Evolutionary conservation across 805 yeast species (phyloP).

Genomic region (Wickerhamiella sorbophila): DNA sequence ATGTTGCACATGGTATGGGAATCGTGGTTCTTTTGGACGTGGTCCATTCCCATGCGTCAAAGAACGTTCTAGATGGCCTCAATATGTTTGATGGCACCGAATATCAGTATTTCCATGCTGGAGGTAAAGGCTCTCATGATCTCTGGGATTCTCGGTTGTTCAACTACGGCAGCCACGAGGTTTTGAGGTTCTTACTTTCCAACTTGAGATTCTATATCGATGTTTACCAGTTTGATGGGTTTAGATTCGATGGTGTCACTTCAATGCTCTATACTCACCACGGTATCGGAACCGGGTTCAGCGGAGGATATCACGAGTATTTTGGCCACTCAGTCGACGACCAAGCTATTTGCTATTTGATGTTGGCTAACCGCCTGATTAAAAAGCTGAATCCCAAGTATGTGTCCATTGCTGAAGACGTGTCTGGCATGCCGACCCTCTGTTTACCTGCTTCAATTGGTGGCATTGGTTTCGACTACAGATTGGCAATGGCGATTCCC

Average conservation of each 20-base stretch:
- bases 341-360: slow-evolving; percentile 75
- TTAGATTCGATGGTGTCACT: slow-evolving; percentile 94
- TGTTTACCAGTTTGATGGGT: slow-evolving; percentile 81
- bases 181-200: slow-evolving; percentile 68
- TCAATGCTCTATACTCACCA: slow-evolving; percentile 85
- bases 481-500: slow-evolving; percentile 94
- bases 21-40: slow-evolving; percentile 77
- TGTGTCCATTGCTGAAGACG: slow-evolving; percentile 88
- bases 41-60: slow-evolving; percentile 93
- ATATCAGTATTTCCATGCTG: slow-evolving; percentile 85
- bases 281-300: slow-evolving; percentile 76
- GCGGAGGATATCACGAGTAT: slow-evolving; percentile 88
- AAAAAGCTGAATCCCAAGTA: slow-evolving; percentile 39
- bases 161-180: slow-evolving; percentile 85
- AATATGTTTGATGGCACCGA: slow-evolving; percentile 92
- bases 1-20: slow-evolving; percentile 81
- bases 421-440: slow-evolving; percentile 91
- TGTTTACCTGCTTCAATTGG: slow-evolving; percentile 63
- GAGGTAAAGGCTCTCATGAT: slow-evolving; percentile 77
- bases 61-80: slow-evolving; percentile 85
- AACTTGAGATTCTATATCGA: slow-evolving; percentile 76
- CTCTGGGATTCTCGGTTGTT: slow-evolving; percentile 95
- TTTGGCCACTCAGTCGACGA: slow-evolving; percentile 68
- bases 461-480: slow-evolving; percentile 87
- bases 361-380: slow-evolving; percentile 78